Evolutionary conservation across 805 yeast species (phyloP), one percentile per base, ranked within the genome.

Genomic region (Kodamaea hsintzibuensis): DNA sequence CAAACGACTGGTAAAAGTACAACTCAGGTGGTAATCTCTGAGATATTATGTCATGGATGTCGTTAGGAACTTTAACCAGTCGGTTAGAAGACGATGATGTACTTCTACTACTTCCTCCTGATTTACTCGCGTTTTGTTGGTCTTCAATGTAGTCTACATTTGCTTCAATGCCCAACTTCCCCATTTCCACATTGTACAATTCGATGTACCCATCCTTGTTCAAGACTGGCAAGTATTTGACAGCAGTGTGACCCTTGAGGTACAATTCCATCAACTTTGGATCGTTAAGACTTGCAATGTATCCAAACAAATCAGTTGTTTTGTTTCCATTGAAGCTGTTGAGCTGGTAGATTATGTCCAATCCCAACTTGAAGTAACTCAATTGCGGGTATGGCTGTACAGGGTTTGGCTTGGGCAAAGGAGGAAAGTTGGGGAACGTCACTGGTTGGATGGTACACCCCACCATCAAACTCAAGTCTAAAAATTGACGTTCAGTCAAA

Each of bases 11-110:
- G 68, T 91, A 95, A 66, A 86, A 91, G 63, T 83, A 86, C 42
- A 88, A 78, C 70, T 92, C 98, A 51, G 90, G 88, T 1, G 98
- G 96, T 50, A 95, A 75, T 64, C 92, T 82, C 67, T 88, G 90
- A 8, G 96, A 91, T 48, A 95, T 79, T 47, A 91, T 81, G 46
- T 86, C 91, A 66, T 89, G 95, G 10, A 89, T 74, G 67, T 91
- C 96, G 56, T 83, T 82, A 2, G 98, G 98, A 47, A 87, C 71
- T 51, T 72, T 72, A 39, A 69, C 60, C 17, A 46, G 17, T 13
- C 49, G 37, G 16, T 47, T 25, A 13, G 37, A 42, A 35, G 53
- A 42, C 6, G 45, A 44, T 14, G 59, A 58, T 25, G 53, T 40
- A 55, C 58, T 22, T 51, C 58, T 42, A 9, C 56, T 42, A 16